Conservation (phyloP, 306 rosid species). For the Hippophae tibetana region DNA sequence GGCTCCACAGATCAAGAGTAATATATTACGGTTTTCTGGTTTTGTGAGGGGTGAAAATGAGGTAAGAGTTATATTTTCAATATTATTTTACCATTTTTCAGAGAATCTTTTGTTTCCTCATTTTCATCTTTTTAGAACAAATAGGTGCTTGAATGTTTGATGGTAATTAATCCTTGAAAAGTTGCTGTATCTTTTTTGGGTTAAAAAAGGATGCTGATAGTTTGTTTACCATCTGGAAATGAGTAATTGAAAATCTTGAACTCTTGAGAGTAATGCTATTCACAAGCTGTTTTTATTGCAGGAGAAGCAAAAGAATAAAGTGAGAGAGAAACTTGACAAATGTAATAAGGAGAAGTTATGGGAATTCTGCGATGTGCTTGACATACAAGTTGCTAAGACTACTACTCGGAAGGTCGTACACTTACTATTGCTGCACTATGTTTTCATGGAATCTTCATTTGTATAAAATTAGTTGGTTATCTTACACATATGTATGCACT, state of each 20-base stretch:
- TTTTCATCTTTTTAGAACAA: too few species aligned
- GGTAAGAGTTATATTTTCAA: slow-evolving; percentile 32
- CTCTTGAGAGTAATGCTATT: neutral
- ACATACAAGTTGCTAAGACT: slow-evolving; percentile 53
- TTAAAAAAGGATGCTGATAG: too few species aligned
- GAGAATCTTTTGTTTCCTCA: too few species aligned
- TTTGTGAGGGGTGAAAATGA: slow-evolving; percentile 86
- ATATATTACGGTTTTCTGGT: slow-evolving; percentile 91
- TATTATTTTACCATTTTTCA: too few species aligned
- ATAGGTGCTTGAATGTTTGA: too few species aligned
- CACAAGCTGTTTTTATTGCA: slow-evolving; percentile 26
- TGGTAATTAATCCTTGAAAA: too few species aligned
- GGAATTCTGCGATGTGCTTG: slow-evolving; percentile 83
- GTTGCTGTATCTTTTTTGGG: too few species aligned
- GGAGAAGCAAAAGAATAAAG: slow-evolving; percentile 86
- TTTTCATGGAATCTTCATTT: neutral
- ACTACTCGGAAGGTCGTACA: slow-evolving; percentile 65
- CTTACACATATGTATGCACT: neutral
- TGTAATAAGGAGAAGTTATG: slow-evolving; percentile 77
- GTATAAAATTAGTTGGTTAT: neutral
- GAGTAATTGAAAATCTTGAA: too few species aligned
- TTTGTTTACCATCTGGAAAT: too few species aligned
- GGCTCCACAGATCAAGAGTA: slow-evolving; percentile 79
- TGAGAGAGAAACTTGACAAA: slow-evolving; percentile 81
- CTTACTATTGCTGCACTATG: slow-evolving; percentile 3